phyloP scores from a whole-genome alignment of 495 filamentous ascomycete genomes.

The Neurospora africana region DNA sequence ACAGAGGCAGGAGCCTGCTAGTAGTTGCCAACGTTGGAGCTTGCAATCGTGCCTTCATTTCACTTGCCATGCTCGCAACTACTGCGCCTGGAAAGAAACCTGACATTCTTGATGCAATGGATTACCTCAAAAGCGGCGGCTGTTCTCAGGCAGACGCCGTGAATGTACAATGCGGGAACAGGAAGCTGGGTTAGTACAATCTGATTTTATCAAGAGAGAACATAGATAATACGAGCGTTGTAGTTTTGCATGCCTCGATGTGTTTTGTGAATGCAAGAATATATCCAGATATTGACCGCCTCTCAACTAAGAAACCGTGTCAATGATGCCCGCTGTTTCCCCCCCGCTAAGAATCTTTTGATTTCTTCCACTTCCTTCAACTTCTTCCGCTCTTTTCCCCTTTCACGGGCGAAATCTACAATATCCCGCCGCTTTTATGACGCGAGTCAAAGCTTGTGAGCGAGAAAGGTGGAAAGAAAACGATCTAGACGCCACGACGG shows the following conservation, averaged over 20 bases:
- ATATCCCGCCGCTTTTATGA: no score
- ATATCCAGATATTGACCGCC: no score
- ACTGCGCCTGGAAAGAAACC: background rate
- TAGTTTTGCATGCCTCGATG: background rate
- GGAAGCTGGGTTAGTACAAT: background rate
- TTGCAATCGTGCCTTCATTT: background rate
- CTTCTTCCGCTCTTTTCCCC: no score
- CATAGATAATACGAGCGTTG: background rate
- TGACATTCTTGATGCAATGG: background rate
- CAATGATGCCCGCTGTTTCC: no score
- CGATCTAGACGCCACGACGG: no score
- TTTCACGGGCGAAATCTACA: no score
- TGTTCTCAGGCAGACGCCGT: background rate
- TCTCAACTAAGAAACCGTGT: no score
- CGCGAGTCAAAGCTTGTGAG: no score
- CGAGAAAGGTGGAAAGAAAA: no score
- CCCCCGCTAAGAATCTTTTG: no score
- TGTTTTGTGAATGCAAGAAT: no score
- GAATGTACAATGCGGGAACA: background rate
- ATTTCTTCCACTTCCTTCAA: no score
- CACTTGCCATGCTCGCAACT: background rate
- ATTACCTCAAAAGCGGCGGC: background rate
- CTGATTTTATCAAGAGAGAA: accelerated
- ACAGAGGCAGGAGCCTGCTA: background rate
- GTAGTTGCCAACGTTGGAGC: background rate